Percentiles rank a stretch among this genome's conserved stretches.
Evolutionary conservation across 2,329 filamentous ascomycete species (phyloP).

Genomic region (Botrytis tulipae): DNA sequence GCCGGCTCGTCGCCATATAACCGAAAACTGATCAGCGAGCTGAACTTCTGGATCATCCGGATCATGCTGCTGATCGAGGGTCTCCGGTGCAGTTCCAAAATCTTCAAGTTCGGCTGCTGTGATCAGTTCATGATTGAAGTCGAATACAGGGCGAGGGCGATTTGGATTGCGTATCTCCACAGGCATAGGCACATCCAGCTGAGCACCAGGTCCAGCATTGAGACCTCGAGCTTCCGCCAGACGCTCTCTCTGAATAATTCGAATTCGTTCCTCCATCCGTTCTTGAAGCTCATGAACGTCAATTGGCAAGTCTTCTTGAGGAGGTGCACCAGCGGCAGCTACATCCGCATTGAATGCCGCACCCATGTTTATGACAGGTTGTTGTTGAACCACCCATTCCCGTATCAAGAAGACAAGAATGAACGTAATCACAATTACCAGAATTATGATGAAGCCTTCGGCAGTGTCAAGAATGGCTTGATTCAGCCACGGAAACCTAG

Average conservation of each 20-base stretch:
- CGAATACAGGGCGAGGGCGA: not conserved
- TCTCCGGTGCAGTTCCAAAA: not conserved
- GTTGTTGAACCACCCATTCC: conserved; percentile 98
- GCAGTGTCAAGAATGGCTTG: conserved; percentile 76
- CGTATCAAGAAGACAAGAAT: conserved; percentile 95
- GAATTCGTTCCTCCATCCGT: conserved; percentile 10
- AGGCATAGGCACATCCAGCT: not conserved
- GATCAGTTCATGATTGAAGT: not conserved
- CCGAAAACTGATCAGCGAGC: conserved; percentile 46
- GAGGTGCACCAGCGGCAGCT: conserved; percentile 47
- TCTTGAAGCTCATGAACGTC: conserved; percentile 18
- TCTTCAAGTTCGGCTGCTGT: not conserved
- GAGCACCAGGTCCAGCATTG: not conserved
- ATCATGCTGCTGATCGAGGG: conserved; percentile 22
- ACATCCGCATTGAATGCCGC: conserved; percentile 54
- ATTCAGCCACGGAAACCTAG: conserved; percentile 70
- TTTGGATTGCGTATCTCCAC: not conserved
- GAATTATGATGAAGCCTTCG: conserved; percentile 91
- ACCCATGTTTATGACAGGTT: conserved; percentile 84
- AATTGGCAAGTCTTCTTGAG: conserved; percentile 20
- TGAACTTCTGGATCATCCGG: conserved; percentile 29
- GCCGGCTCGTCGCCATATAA: conserved; percentile 58
- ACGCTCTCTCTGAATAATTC: conserved; percentile 22
- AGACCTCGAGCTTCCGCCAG: conserved; percentile 5
- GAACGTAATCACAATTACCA: conserved; percentile 88